Conservation (phyloP, 805 yeast genomes). For the Crinitomyces ghanaensis region DNA sequence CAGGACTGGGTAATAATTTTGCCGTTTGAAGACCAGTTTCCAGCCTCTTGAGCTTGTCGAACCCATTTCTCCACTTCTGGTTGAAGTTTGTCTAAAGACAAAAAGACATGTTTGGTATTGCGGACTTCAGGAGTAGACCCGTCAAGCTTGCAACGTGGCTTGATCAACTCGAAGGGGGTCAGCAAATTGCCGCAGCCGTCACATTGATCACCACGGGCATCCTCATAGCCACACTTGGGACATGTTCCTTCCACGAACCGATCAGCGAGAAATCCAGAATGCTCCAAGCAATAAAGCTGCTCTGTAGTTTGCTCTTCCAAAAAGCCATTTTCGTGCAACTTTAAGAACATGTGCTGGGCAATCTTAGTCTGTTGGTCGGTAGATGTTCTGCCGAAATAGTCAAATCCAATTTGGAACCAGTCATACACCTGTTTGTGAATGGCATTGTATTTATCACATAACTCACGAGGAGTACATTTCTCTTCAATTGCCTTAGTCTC, state of each 20-base stretch:
- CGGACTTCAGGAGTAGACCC: slow-evolving; percentile 68
- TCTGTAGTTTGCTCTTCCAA: slow-evolving; percentile 80
- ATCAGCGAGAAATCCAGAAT: slow-evolving; percentile 87
- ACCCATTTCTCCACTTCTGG: slow-evolving; percentile 65
- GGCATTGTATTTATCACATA: slow-evolving; percentile 83
- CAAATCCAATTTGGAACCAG: slow-evolving; percentile 95
- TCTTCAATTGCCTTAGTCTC: slow-evolving; percentile 97
- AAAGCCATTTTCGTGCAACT: slow-evolving; percentile 62
- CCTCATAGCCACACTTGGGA: slow-evolving; percentile 89
- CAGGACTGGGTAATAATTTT: slow-evolving; percentile 82
- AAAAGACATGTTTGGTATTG: slow-evolving; percentile 75
- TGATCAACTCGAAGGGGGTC: slow-evolving; percentile 84
- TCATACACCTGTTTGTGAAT: slow-evolving; percentile 85
- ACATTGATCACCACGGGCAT: slow-evolving; percentile 99
- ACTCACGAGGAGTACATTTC: slow-evolving; percentile 71
- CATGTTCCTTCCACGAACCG: slow-evolving; percentile 96
- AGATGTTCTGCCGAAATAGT: slow-evolving; percentile 93
- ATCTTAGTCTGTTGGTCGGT: slow-evolving; percentile 85
- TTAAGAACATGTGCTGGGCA: slow-evolving; percentile 83
- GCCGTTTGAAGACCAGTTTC: slow-evolving; percentile 88
- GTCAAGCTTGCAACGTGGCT: slow-evolving; percentile 94
- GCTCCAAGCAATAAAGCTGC: slow-evolving; percentile 85
- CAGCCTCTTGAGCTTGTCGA: slow-evolving; percentile 50
- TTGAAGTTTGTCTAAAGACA: slow-evolving; percentile 76
- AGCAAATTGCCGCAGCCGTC: slow-evolving; percentile 87